Percentiles rank a stretch among this genome's conserved stretches.
phyloP scores from a whole-genome alignment of 1,284 basidiomycete species.

The Binderoboletus segoi region DNA sequence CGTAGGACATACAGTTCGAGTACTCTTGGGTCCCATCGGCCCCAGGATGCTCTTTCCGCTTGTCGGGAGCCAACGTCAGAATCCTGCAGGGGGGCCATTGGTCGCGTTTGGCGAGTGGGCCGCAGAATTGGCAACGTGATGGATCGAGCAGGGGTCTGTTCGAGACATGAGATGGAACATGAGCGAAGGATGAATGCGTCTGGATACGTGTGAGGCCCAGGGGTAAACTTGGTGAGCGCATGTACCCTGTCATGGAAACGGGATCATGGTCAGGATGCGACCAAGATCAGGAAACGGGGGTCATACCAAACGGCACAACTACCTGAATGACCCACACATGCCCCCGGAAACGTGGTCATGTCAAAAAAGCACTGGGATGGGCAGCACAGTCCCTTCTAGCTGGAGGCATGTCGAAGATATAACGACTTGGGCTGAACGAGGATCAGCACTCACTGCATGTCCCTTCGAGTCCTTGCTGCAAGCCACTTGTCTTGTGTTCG shows the following conservation, averaged over 20 bases:
- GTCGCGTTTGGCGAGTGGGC: constrained; percentile 28
- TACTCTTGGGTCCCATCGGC: constrained; percentile 29
- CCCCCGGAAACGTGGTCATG: constrained; percentile 22
- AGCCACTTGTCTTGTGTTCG: constrained; percentile 26
- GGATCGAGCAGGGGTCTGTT: constrained; percentile 27
- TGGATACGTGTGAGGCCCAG: constrained; percentile 7
- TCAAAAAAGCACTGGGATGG: constrained; percentile 30
- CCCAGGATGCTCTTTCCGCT: constrained; percentile 25
- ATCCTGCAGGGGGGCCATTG: constrained; percentile 22
- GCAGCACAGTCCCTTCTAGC: constrained; percentile 25
- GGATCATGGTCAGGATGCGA: background rate
- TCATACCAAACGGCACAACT: constrained; percentile 32
- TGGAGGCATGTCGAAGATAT: constrained; percentile 1
- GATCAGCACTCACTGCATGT: constrained; percentile 25
- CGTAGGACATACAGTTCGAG: constrained; percentile 31
- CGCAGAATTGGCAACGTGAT: constrained; percentile 33
- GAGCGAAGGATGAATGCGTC: constrained; percentile 28
- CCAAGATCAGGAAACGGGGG: background rate
- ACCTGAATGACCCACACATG: constrained; percentile 33
- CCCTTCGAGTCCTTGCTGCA: constrained; percentile 3
- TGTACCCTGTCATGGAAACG: constrained; percentile 19
- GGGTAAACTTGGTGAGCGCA: constrained; percentile 21
- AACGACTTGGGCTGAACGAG: background rate
- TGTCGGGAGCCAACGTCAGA: constrained; percentile 23
- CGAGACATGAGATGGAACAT: constrained; percentile 35